A percentile compares a stretch with the other conserved stretches of the same genome.
Evolutionary conservation across 2,329 filamentous ascomycete genomes (phyloP).

Genomic region (Chrysoporthe austroafricana): DNA sequence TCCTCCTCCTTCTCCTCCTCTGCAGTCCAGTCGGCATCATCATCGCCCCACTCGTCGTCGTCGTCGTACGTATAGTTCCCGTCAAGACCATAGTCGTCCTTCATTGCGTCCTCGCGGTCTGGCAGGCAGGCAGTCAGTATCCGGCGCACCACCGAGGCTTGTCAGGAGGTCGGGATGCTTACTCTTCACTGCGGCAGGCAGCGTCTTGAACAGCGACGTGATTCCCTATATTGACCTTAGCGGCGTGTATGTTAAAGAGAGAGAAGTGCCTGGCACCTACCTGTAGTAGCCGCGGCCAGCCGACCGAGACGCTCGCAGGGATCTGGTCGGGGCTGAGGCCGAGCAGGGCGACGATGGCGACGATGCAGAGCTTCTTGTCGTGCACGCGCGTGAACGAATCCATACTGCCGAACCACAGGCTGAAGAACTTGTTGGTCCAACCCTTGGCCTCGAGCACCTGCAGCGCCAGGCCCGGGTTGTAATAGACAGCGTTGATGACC

Average conservation of each 20-base stretch:
- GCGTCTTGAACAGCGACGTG: conserved; percentile 86
- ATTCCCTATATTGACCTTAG: conserved; percentile 60
- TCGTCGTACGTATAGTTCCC: conserved; percentile 66
- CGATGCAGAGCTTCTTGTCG: conserved; percentile 98
- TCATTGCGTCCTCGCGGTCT: conserved; percentile 90
- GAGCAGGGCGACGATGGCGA: conserved; percentile 85
- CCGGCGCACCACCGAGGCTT: neutral
- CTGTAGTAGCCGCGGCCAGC: conserved; percentile 88
- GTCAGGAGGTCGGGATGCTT: conserved; percentile 39
- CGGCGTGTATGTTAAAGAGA: neutral
- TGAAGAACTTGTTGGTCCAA: conserved; percentile 99
- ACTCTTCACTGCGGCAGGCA: conserved; percentile 87
- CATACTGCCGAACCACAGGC: conserved; percentile 96
- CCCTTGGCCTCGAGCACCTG: conserved; percentile 86
- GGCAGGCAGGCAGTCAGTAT: conserved; percentile 33
- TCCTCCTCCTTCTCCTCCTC: conserved; percentile 73
- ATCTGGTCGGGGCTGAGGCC: conserved; percentile 80
- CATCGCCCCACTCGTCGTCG: conserved; percentile 82
- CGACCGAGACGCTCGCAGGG: conserved; percentile 88
- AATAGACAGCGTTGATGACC: conserved; percentile 97
- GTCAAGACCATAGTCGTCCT: conserved; percentile 80
- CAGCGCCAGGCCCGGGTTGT: conserved; percentile 85
- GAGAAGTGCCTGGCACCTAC: conserved; percentile 37
- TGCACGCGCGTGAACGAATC: conserved; percentile 91
- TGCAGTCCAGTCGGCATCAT: conserved; percentile 79